Base-by-base conservation (phyloP, 2,329 filamentous ascomycete genomes). In the Akanthomyces muscarius region DNA sequence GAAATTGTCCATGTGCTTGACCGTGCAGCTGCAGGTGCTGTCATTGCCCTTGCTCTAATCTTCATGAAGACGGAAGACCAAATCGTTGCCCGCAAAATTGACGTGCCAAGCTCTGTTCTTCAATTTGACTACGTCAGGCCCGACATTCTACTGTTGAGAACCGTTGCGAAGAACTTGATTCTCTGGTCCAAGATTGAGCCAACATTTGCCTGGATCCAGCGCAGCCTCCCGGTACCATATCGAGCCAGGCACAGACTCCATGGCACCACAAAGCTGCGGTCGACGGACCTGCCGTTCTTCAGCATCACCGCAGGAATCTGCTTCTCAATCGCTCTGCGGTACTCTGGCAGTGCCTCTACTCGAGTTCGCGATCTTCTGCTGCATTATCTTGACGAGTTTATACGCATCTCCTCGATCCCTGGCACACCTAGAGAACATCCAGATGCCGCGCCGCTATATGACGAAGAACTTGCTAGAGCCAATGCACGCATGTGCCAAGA, bases 111-210 rank as follows among this genome's bases (percentile, higher is more conserved):
- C 67, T 96, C 95, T 0, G 79, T 90, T 30, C 83, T 95, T 41
- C 93, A 98, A 68, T 98, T 97, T 73, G 95, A 98, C 73, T 97
- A 98, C 72, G 89, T 98, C 21, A 87, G 95, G 2, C 95, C 95
- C 0, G 95, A 99, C 71, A 88, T 97, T 48, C 89, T 99, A 66
- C 85, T 99, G 7, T 81, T 99, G 13, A 88, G 95, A 21, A 97
- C 94, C 0, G 81, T 98, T 38, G 90, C 95, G 13, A 91, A 89
- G 71, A 92, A 98, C 72, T 74, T 99, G 45, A 97, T 99, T 67
- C 86, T 98, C 77, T 99, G 95, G 95, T 89, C 89, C 66, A 81
- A 86, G 64, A 95, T 99, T 58, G 80, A 87, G 64, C 87, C 91
- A 0, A 87, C 81, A 1, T 82, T 88, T 66, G 78, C 82, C 21